Conservation (phyloP, 805 yeast genomes). For the Metschnikowia borealis region DNA sequence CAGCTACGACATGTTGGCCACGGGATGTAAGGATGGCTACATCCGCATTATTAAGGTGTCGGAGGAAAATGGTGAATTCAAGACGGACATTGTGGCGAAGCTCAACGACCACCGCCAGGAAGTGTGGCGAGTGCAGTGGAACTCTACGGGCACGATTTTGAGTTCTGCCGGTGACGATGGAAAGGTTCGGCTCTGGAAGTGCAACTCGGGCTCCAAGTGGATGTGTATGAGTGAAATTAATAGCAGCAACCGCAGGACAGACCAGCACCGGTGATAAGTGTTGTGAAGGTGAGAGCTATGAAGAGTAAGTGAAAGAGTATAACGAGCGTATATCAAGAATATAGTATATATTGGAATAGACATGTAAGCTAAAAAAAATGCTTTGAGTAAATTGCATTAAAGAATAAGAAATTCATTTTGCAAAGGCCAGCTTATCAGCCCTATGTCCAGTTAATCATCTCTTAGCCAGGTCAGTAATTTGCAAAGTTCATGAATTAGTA, state of each 20-base stretch:
- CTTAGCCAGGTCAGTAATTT: no score
- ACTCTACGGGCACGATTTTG: conserved; percentile 84
- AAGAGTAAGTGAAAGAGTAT: no score
- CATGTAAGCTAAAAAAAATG: no score
- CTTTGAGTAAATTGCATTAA: no score
- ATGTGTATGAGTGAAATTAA: conserved; percentile 78
- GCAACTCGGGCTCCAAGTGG: conserved; percentile 79
- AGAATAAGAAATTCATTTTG: no score
- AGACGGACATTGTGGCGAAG: conserved; percentile 60
- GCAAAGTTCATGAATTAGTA: no score
- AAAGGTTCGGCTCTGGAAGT: conserved; percentile 84
- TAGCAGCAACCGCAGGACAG: conserved; percentile 18
- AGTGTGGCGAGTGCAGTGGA: conserved; percentile 97
- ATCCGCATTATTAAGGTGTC: conserved; percentile 78
- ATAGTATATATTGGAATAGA: no score
- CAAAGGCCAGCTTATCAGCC: no score
- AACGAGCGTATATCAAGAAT: no score
- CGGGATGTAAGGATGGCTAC: conserved; percentile 93
- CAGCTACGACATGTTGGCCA: conserved; percentile 81
- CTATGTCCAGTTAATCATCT: no score
- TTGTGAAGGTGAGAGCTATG: no score
- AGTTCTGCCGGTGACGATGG: conserved; percentile 97
- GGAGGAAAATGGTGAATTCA: conserved; percentile 36
- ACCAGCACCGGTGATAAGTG: not conserved
- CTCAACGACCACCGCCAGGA: conserved; percentile 78